Percentiles rank a stretch among this genome's conserved stretches.
These are phyloP conservation scores for Chlamydomonas asymmetrica DNA, from an alignment of 139 green algal genomes.

Conservation along the genomic window DNA sequence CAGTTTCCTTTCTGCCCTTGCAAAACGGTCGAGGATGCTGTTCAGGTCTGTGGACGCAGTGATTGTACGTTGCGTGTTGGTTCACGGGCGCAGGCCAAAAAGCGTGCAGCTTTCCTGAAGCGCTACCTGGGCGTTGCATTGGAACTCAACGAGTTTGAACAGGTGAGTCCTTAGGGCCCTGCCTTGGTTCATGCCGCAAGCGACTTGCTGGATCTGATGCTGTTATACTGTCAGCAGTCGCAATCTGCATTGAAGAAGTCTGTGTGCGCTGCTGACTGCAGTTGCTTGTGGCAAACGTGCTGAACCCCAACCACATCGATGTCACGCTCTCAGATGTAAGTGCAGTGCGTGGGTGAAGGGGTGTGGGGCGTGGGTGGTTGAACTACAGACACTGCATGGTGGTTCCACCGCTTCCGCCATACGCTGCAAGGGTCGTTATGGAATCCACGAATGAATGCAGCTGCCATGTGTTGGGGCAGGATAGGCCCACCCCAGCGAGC, in stretches of 20 bases:
- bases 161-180: constrained; percentile 21
- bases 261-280: constrained; percentile 25
- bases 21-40: no score
- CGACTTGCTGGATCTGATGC: not conserved
- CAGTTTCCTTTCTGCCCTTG: not conserved
- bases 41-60: not conserved
- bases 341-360: constrained; percentile 60
- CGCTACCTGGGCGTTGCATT: constrained; percentile 43
- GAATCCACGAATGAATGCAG: no score
- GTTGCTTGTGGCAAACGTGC: constrained; percentile 79
- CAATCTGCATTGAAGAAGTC: not conserved
- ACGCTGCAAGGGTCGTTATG: no score
- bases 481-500: no score
- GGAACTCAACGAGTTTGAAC: constrained; percentile 63
- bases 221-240: not conserved
- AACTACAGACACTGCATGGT: not conserved
- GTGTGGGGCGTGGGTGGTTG: constrained; percentile 36
- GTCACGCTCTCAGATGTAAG: constrained; percentile 80
- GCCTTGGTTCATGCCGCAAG: not conserved
- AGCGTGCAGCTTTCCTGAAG: constrained; percentile 38
- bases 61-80: not conserved
- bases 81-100: constrained; percentile 44
- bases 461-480: no score
- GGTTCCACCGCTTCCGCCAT: no score
- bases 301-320: constrained; percentile 83